Percentiles rank a stretch among this genome's conserved stretches.
Evolutionary conservation across 108 stramenopile genomes (phyloP).

Genomic region (Skeletonema potamos): DNA sequence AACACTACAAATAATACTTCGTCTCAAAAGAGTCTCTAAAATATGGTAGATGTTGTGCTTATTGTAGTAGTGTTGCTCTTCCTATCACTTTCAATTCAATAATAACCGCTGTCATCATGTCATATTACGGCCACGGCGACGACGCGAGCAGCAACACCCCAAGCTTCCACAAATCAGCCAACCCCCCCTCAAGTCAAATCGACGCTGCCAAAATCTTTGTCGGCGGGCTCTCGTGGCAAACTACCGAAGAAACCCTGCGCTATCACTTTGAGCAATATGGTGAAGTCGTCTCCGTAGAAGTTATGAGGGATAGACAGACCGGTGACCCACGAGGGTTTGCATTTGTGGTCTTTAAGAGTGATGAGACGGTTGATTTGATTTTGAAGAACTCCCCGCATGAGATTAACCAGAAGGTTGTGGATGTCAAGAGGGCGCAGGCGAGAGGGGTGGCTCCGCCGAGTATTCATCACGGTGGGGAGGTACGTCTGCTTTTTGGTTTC

Average conservation of each 20-base stretch:
- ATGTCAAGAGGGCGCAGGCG: constrained; percentile 90
- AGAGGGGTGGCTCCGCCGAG: constrained; percentile 82
- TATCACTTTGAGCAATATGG: constrained; percentile 94
- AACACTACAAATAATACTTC: too few species aligned
- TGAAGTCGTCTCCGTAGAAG: constrained; percentile 57
- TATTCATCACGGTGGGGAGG: constrained; percentile 64
- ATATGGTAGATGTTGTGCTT: too few species aligned
- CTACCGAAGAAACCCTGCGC: constrained; percentile 87
- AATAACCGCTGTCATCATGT: not conserved
- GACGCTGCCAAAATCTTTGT: constrained; percentile 90
- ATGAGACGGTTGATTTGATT: constrained; percentile 81
- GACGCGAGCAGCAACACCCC: not conserved
- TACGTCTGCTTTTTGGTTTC: constrained; percentile 12
- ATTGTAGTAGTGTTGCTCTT: too few species aligned
- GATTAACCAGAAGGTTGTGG: constrained; percentile 88
- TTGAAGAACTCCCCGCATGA: constrained; percentile 76
- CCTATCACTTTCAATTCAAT: too few species aligned
- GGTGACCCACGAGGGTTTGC: constrained; percentile 92
- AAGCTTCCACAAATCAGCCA: constrained; percentile 3
- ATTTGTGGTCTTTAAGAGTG: constrained; percentile 85
- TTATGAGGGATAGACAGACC: constrained; percentile 86
- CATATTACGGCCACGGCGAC: not conserved
- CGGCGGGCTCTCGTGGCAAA: constrained; percentile 93
- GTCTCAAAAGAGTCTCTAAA: too few species aligned
- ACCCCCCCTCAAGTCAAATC: constrained; percentile 12